Conservation (phyloP, 202 grass and related monocot species). For the Musa balbisiana region DNA sequence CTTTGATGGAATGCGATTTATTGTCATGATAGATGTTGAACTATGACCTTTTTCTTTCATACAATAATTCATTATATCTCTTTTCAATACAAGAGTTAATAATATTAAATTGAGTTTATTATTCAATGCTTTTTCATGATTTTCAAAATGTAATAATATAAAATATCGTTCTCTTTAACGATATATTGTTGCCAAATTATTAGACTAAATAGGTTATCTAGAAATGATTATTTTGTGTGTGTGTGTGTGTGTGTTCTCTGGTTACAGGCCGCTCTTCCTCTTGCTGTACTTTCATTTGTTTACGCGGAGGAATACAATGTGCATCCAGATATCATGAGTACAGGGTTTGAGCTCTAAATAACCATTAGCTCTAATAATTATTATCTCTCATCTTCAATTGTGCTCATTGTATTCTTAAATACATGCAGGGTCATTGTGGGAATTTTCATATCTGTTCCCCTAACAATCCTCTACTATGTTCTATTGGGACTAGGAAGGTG, state of each 20-base stretch:
- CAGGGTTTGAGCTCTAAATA: slow-evolving; percentile 41
- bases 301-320: slow-evolving; percentile 84
- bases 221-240: neutral
- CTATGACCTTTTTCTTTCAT: no score
- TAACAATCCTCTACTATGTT: slow-evolving; percentile 21
- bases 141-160: no score
- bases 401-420: neutral
- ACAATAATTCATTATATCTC: no score
- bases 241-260: neutral
- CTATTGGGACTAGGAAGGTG: neutral
- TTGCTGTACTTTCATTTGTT: slow-evolving; percentile 84
- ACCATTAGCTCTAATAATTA: neutral
- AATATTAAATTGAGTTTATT: no score
- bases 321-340: slow-evolving; percentile 95
- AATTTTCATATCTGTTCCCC: slow-evolving; percentile 5
- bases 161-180: no score
- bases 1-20: no score
- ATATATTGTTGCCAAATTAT: no score
- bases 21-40: no score
- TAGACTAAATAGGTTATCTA: neutral
- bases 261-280: slow-evolving; percentile 73
- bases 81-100: no score
- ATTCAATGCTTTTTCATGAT: no score
- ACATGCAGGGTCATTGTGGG: slow-evolving; percentile 16
- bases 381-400: neutral